Evolutionary conservation across 345 rosid species (phyloP), one percentile per base, ranked within the genome.

Genomic region (Lumnitzera racemosa): DNA sequence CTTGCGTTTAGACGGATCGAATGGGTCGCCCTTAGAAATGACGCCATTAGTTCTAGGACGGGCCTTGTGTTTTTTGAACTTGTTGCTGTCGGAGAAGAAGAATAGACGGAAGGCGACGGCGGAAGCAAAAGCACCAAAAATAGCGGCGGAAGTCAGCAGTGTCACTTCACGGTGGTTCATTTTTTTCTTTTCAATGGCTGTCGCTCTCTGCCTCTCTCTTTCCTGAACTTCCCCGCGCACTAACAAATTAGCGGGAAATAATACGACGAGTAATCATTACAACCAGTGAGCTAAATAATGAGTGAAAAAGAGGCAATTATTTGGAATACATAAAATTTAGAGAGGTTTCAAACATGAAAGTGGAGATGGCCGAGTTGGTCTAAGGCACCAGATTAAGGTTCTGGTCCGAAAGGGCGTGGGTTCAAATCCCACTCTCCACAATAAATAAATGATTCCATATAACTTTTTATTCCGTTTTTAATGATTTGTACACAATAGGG

Each of bases 301-400:
- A 20, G 20, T 20, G 20, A 20, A 20, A 20, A 1, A 20, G 20
- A 20, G 20, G 20, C 20, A 20, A 20, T 20, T 20, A 20, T 20
- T 20, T 20, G 0, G 20, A 9, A 36, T 36, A 36, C 10, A 7
- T 36, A 7, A 36, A 5, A 36, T 7, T 7, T 5, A 36, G 0
- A 36, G 7, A 36, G 43, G 0, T 9, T 36, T 9, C 1, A 1
- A 9, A 9, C 6, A 27, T 0, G 0, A 3, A 1, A 6, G 96
- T 87, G 81, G 88, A 82, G 83, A 86, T 84, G 96, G 96, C 96
- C 89, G 96, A 86, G 96, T 94, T 86, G 92, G 97, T 84, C 89
- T 81, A 86, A 88, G 96, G 92, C 92, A 92, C 95, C 88, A 86
- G 95, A 86, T 90, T 88, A 86, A 86, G 99, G 97, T 90, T 86